Evolutionary conservation across 441 rosid species (phyloP), one percentile per base, ranked within the genome.

Genomic region (Gossypium trilobum): DNA sequence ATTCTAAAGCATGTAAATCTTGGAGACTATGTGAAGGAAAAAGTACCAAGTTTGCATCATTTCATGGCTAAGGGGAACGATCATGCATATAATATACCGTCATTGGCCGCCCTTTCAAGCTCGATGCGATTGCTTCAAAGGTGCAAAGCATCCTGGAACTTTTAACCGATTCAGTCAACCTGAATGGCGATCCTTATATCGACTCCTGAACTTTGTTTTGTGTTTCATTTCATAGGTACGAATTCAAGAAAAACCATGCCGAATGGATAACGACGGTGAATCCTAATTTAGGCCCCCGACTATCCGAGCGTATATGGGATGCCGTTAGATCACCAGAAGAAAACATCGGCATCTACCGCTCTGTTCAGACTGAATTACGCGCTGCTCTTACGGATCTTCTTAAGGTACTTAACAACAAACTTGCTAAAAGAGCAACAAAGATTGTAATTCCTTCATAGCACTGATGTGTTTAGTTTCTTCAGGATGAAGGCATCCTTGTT

Each of bases 211-310:
- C 73, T 71, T 71, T 27, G 17, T 77, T 51, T 55, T 39, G 11
- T 39, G 44, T 39, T 8, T 39, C 14, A 13, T 75, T 69, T 78
- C 58, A 1, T 73, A 91, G 95, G 89, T 79, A 78, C 67, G 97
- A 94, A 72, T 94, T 94, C 86, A 92, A 89, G 89, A 85, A 78
- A 2, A 85, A 90, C 78, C 94, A 91, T 50, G 86, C 88, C 27
- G 87, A 89, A 79, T 89, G 95, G 97, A 65, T 91, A 55, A 82
- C 77, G 2, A 74, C 74, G 23, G 89, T 87, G 62, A 94, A 89
- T 50, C 97, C 97, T 29, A 61, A 82, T 63, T 78, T 94, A 57
- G 97, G 97, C 79, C 94, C 97, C 0, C 85, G 87, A 50, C 81
- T 90, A 84, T 75, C 80, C 6, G 85, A 83, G 80, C 77, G 88